These are phyloP conservation scores for Leptographium procerum DNA, from an alignment of 2,329 filamentous ascomycete species.

Conservation along the genomic window DNA sequence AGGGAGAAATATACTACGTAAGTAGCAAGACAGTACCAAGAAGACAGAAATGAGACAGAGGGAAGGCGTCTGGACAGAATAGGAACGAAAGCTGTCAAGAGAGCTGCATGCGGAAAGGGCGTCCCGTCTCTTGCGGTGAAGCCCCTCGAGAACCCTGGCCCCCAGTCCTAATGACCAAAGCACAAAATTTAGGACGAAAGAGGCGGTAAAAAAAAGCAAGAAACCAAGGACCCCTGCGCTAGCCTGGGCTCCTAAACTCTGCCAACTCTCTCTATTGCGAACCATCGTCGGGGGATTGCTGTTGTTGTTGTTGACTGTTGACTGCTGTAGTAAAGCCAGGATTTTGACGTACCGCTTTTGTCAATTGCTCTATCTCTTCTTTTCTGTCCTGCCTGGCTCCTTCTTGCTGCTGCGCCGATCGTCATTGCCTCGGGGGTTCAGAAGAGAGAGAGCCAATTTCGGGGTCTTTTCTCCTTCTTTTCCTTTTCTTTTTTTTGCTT, in stretches of 20 bases:
- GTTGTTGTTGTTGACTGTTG: neutral
- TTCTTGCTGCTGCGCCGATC: neutral
- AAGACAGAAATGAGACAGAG: neutral
- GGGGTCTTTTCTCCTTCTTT: neutral
- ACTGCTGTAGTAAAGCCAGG: neutral
- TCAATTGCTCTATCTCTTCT: neutral
- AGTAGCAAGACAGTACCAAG: too few relatives aligned
- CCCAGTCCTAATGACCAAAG: neutral
- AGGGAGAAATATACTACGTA: neutral
- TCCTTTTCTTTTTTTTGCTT: neutral
- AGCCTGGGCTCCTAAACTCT: neutral
- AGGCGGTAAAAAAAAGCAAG: slow-evolving; percentile 1
- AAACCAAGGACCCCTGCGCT: neutral
- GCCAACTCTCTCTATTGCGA: neutral
- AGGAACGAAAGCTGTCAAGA: neutral
- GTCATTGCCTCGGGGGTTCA: neutral
- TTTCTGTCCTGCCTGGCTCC: neutral
- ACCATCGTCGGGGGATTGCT: neutral
- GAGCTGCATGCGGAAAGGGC: neutral
- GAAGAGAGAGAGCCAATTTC: neutral
- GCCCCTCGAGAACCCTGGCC: neutral
- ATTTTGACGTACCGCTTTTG: neutral
- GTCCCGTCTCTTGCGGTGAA: slow-evolving; percentile 1
- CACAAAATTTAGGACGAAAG: neutral
- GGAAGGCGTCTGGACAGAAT: neutral